Evolutionary conservation across 2,329 filamentous ascomycete species (phyloP), one percentile per base, ranked within the genome.

Genomic region (Trichoderma atrobrunneum): DNA sequence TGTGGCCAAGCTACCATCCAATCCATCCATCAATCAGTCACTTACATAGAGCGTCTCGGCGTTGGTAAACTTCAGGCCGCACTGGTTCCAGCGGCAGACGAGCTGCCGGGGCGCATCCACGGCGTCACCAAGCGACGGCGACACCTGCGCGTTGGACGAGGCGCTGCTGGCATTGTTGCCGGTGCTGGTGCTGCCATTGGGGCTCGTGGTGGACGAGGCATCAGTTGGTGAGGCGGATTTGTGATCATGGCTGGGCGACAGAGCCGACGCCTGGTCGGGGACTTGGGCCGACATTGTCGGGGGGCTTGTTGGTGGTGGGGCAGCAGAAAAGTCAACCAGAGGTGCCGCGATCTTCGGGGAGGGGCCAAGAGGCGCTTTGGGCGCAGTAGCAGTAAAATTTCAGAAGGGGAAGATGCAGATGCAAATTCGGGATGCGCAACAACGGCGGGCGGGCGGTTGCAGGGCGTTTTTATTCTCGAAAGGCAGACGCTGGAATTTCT

Each of bases 11-110:
- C 26, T 11, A 26, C 1, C 26, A 6, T 30, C 7, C 51, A 3
- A 57, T 7, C 51, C 8, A 21, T 59, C 14, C 14, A 11, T 32
- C 56, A 16, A 1, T 39, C 34, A 36, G 21, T 60, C 26, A 82
- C 87, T 82, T 84, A 90, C 88, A 78, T 91, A 91, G 76, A 91
- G 87, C 72, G 82, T 81, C 79, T 90, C 88, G 16, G 89, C 85
- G 10, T 83, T 85, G 59, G 80, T 82, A 76, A 90, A 91, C 75
- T 87, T 88, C 77, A 89, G 86, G 76, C 84, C 85, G 78, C 89
- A 91, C 68, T 83, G 82, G 73, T 85, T 85, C 89, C 89, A 91
- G 75, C 87, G 87, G 80, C 89, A 91, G 70, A 85, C 84, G 39
- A 91, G 85, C 26, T 32, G 32, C 24, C 60, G 54, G 18, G 62